phyloP scores from a whole-genome alignment of 768 basidiomycete species.

The Leccinum disarticulatum region DNA sequence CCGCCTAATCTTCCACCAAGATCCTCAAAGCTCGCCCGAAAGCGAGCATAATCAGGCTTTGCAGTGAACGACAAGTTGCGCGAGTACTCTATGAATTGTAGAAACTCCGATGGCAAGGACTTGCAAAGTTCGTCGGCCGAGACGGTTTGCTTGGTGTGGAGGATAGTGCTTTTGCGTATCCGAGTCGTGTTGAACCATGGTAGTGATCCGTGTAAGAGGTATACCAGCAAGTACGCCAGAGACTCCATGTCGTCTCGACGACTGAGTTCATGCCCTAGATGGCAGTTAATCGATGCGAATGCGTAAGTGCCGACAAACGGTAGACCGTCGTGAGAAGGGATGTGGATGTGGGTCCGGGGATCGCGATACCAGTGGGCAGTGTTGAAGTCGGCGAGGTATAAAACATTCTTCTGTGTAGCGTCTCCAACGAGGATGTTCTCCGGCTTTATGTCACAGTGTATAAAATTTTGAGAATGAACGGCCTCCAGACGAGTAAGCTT shows the following conservation, averaged over 20 bases:
- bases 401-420: not conserved
- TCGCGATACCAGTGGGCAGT: not conserved
- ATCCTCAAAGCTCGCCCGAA: not conserved
- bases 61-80: not conserved
- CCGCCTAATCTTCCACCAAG: too few relatives aligned
- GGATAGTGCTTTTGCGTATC: not conserved
- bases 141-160: not conserved
- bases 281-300: not conserved
- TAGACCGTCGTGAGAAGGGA: not conserved
- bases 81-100: not conserved
- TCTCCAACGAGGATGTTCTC: not conserved
- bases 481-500: too few relatives aligned
- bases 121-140: not conserved
- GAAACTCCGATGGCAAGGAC: not conserved
- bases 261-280: not conserved
- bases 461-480: not conserved
- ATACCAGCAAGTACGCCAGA: not conserved
- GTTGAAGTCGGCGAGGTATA: not conserved
- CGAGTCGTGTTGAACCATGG: not conserved
- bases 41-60: not conserved
- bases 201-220: not conserved
- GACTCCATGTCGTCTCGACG: not conserved
- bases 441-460: not conserved
- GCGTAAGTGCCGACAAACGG: not conserved
- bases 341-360: not conserved